These are phyloP conservation scores for Carex littledalei DNA, from an alignment of 176 grass and related monocot species.

Conservation along the genomic window DNA sequence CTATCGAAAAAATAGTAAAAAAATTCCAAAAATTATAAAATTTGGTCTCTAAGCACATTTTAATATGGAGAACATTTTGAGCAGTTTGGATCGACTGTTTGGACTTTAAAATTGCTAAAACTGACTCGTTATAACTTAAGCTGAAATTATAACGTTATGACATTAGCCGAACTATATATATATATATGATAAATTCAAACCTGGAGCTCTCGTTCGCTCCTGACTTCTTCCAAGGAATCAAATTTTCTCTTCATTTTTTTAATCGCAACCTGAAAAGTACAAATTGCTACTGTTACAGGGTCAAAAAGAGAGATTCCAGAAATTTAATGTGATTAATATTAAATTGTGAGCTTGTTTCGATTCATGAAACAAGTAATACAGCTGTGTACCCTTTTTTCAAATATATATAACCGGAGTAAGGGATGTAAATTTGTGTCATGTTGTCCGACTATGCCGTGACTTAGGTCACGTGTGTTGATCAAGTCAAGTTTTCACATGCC, in stretches of 20 bases:
- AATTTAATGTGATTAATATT: neutral
- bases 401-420: neutral
- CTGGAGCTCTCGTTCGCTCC: slow-evolving; percentile 75
- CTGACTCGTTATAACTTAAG: too few species aligned
- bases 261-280: slow-evolving; percentile 64
- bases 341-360: neutral
- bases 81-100: too few species aligned
- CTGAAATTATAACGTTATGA: too few species aligned
- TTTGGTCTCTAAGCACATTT: too few species aligned
- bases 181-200: slow-evolving; percentile 30
- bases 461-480: too few species aligned
- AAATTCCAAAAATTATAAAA: too few species aligned
- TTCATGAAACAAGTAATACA: neutral
- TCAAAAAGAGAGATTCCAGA: neutral
- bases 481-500: too few species aligned
- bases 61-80: too few species aligned
- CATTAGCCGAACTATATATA: too few species aligned
- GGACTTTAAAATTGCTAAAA: too few species aligned
- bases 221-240: slow-evolving; percentile 63
- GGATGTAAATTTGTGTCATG: neutral
- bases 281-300: neutral
- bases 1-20: too few species aligned
- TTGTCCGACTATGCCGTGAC: too few species aligned
- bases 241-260: slow-evolving; percentile 98
- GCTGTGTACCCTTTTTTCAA: neutral